phyloP scores from a whole-genome alignment of 352 stramenopile species.

The Saprolegnia parasitica region DNA sequence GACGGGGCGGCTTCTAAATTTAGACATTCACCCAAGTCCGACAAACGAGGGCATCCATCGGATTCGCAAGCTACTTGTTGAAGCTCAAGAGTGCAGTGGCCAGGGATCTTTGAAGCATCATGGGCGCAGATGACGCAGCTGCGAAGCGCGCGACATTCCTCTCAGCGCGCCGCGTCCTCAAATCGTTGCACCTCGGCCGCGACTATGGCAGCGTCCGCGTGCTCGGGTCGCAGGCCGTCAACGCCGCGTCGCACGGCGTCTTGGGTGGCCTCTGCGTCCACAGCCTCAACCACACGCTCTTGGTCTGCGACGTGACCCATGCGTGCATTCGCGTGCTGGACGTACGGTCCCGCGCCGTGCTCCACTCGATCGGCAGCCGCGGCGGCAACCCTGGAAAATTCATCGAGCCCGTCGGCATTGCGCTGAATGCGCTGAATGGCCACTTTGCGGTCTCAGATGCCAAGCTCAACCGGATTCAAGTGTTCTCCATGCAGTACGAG shows the following conservation, averaged over 20 bases:
- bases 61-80: too few relatives aligned
- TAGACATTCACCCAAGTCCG: too few relatives aligned
- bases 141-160: not conserved
- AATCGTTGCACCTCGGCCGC: conserved; percentile 15
- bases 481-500: conserved; percentile 50
- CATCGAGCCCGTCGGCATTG: conserved; percentile 42
- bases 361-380: conserved; percentile 36
- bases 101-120: not conserved
- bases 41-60: too few relatives aligned
- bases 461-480: conserved; percentile 51
- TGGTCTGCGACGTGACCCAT: conserved; percentile 42
- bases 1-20: too few relatives aligned
- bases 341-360: conserved; percentile 31
- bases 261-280: conserved; percentile 41
- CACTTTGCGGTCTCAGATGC: conserved; percentile 54
- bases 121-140: not conserved
- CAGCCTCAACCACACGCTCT: conserved; percentile 40
- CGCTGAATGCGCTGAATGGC: conserved; percentile 54
- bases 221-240: not conserved
- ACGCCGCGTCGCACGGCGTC: not conserved
- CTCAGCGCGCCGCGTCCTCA: not conserved
- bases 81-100: not conserved
- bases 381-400: conserved; percentile 48
- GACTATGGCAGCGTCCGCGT: conserved; percentile 17
- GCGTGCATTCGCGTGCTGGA: conserved; percentile 41